Evolutionary conservation across 202 grass and related monocot species (phyloP).

Genomic region (Carex arenaria): DNA sequence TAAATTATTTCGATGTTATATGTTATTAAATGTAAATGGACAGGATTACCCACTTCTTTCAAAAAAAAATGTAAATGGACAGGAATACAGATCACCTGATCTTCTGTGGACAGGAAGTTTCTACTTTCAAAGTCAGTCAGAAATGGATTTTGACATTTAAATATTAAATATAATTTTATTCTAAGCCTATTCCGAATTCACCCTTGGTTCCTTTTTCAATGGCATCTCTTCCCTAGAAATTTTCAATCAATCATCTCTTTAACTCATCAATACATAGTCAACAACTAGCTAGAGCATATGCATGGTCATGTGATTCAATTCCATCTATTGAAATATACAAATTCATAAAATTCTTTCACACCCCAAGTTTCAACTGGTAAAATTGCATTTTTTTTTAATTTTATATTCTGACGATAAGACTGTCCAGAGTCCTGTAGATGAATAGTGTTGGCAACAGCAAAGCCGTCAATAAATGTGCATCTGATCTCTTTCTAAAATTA

Average conservation of each 20-base stretch:
- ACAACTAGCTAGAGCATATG: neutral
- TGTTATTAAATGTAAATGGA: neutral
- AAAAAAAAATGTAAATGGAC: too few relatives aligned
- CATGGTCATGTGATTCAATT: neutral
- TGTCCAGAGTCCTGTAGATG: neutral
- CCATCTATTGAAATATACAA: neutral
- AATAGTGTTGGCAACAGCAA: neutral
- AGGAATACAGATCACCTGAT: neutral
- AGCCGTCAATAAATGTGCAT: slow-evolving; percentile 3
- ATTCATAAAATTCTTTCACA: neutral
- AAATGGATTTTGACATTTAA: too few relatives aligned
- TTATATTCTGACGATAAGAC: neutral
- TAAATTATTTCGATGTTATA: neutral
- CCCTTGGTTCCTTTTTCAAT: neutral
- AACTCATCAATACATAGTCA: neutral
- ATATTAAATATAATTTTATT: too few relatives aligned
- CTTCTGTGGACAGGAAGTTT: too few relatives aligned
- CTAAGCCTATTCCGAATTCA: too few relatives aligned
- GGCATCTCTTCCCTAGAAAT: neutral
- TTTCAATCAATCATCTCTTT: neutral
- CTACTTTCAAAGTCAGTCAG: too few relatives aligned
- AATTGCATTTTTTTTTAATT: neutral
- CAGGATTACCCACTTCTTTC: too few relatives aligned
- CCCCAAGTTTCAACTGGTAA: neutral
- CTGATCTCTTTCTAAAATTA: neutral